Percentiles rank a stretch among this genome's conserved stretches.
Evolutionary conservation across 495 filamentous ascomycete species (phyloP).

Genomic region (Trichocladium uniseriatum): DNA sequence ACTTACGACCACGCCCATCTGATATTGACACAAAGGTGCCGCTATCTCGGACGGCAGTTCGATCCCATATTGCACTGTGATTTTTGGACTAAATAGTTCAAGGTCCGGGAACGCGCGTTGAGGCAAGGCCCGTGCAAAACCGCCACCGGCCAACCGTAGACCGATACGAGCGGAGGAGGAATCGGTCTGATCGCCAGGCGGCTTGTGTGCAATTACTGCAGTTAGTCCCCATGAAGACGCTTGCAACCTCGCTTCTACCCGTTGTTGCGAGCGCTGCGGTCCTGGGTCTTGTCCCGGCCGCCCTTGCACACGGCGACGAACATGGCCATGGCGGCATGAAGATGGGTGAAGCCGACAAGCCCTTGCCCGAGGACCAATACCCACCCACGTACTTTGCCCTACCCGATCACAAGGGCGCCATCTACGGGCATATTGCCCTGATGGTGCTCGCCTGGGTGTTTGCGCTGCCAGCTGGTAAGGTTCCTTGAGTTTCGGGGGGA

Average conservation of each 20-base stretch:
- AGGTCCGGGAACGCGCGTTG: too few species aligned
- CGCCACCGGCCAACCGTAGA: background rate
- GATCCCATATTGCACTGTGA: too few species aligned
- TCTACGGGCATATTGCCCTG: slow-evolving; percentile 69
- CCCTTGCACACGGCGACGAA: slow-evolving; percentile 37
- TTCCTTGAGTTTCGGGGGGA: background rate
- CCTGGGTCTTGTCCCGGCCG: slow-evolving; percentile 31
- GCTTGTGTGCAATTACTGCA: background rate
- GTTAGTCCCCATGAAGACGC: slow-evolving; percentile 16
- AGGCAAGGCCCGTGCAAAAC: too few species aligned
- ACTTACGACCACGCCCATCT: too few species aligned
- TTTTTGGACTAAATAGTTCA: too few species aligned
- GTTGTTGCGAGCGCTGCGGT: slow-evolving; percentile 18
- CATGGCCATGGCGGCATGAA: slow-evolving; percentile 37
- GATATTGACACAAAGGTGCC: too few species aligned
- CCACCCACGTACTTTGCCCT: slow-evolving; percentile 68
- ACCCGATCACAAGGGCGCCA: slow-evolving; percentile 52
- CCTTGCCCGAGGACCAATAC: slow-evolving; percentile 35
- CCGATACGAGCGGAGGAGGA: background rate
- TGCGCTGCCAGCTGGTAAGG: slow-evolving; percentile 69
- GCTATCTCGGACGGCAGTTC: too few species aligned
- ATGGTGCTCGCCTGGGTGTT: slow-evolving; percentile 81
- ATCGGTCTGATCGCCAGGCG: too few species aligned
- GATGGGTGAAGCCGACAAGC: slow-evolving; percentile 31
- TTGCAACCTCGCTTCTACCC: slow-evolving; percentile 9